Evolutionary conservation across 1,284 basidiomycete species (phyloP), one percentile per base, ranked within the genome.

Genomic region (Cutaneotrichosporon arboriforme): DNA sequence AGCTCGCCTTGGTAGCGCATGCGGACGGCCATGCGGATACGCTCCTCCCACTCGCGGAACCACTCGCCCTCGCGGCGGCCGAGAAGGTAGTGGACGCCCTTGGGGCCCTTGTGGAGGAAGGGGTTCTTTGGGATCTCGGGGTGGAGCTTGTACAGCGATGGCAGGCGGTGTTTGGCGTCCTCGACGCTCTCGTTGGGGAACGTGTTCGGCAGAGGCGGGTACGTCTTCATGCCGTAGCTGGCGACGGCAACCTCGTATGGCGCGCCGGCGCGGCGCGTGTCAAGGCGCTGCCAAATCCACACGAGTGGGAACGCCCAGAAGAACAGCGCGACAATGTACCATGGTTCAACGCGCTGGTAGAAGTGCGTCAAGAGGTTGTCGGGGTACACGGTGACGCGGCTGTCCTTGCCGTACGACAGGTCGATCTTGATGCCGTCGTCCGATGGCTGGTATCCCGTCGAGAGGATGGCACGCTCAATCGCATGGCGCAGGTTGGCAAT

Each of bases 21-120:
- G 15, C 75, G 58, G 5, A 84, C 81, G 0, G 78, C 81, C 50
- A 79, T 78, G 52, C 73, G 74, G 48, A 90, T 87, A 3, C 81
- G 78, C 35, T 77, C 78, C 62, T 54, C 84, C 86, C 87, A 89
- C 47, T 77, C 77, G 65, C 79, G 79, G 70, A 87, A 86, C 86
- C 86, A 90, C 59, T 84, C 80, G 5, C 83, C 84, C 70, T 89
- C 88, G 55, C 78, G 78, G 52, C 81, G 62, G 1, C 87, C 87
- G 2, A 73, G 57, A 1, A 73, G 60, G 50, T 77, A 72, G 59
- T 74, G 73, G 12, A 75, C 61, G 4, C 74, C 74, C 46, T 66
- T 64, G 2, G 69, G 67, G 0, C 71, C 71, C 17, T 52, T 48
- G 31, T 60, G 58, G 10, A 73, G 62, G 17, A 52, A 40, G 2